Percentiles rank a stretch among this genome's conserved stretches.
Evolutionary conservation across 345 rosid genomes (phyloP).

Genomic region (Schrenkiella parvula): DNA sequence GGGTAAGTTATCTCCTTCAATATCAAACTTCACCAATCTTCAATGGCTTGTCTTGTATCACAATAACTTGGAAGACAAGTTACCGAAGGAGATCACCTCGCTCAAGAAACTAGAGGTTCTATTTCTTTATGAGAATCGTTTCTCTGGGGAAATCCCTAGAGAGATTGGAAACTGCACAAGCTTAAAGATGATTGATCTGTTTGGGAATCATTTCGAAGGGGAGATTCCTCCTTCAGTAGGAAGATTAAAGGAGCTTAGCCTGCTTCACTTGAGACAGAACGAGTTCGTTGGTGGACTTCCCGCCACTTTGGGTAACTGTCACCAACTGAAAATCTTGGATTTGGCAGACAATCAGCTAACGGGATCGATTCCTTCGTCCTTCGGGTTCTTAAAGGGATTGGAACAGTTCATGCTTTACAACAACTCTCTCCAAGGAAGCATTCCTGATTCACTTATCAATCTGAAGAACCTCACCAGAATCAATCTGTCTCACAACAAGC

Average conservation of each 20-base stretch:
- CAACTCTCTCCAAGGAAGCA: constrained; percentile 71
- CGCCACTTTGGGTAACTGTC: constrained; percentile 64
- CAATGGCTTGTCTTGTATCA: constrained; percentile 67
- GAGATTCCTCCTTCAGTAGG: constrained; percentile 66
- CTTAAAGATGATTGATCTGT: constrained; percentile 70
- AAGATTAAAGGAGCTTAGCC: constrained; percentile 42
- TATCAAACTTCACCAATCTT: constrained; percentile 66
- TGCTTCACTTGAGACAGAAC: constrained; percentile 86
- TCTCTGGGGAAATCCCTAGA: constrained; percentile 63
- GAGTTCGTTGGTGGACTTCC: constrained; percentile 67
- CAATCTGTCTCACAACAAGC: constrained; percentile 67
- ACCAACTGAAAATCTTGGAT: constrained; percentile 65
- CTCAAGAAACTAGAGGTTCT: constrained; percentile 53
- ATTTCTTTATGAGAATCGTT: constrained; percentile 68
- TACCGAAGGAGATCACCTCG: constrained; percentile 64
- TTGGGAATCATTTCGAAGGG: constrained; percentile 72
- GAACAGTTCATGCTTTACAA: constrained; percentile 89
- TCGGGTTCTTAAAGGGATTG: constrained; percentile 50
- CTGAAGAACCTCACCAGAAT: constrained; percentile 75
- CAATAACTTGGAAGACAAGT: constrained; percentile 62
- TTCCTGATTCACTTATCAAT: constrained; percentile 58
- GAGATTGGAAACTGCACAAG: constrained; percentile 87
- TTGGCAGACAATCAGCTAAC: constrained; percentile 78
- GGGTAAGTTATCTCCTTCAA: constrained; percentile 56
- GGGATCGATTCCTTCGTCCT: constrained; percentile 57